Conservation (phyloP, 805 yeast genomes). For the Candida khao-thaluensis region DNA sequence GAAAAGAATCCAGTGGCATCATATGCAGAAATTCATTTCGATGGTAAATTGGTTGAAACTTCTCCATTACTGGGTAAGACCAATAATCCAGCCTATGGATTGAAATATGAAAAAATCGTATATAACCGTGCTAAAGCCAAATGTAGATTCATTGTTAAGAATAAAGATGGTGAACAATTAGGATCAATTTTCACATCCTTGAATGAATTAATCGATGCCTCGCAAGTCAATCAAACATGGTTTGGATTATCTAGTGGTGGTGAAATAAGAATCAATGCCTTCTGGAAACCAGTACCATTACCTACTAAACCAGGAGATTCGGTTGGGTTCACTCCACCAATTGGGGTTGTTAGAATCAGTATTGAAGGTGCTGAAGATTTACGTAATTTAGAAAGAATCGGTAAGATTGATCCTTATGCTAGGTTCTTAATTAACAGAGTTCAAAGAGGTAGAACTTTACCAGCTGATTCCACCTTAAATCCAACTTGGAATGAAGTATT, state of each 20-base stretch:
- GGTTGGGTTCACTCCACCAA: conserved; percentile 88
- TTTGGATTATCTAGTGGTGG: conserved; percentile 74
- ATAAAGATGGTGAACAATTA: conserved; percentile 53
- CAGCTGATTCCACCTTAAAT: conserved; percentile 60
- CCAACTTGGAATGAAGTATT: conserved; percentile 86
- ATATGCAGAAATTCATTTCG: conserved; percentile 68
- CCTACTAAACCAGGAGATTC: conserved; percentile 47
- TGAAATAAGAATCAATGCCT: conserved; percentile 63
- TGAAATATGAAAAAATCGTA: conserved; percentile 63
- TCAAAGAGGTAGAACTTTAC: conserved; percentile 73
- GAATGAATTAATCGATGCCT: conserved; percentile 69
- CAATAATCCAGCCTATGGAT: conserved; percentile 67
- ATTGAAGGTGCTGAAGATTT: conserved; percentile 71
- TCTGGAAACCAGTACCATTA: conserved; percentile 83
- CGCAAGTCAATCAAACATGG: conserved; percentile 78
- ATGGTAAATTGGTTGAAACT: conserved; percentile 56
- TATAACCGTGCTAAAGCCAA: conserved; percentile 70
- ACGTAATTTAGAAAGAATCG: conserved; percentile 82
- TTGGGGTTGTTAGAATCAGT: conserved; percentile 82
- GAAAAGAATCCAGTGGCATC: conserved; percentile 52
- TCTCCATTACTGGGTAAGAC: conserved; percentile 60
- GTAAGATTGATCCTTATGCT: conserved; percentile 89
- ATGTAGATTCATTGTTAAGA: conserved; percentile 62
- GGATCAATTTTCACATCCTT: conserved; percentile 60
- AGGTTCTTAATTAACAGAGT: conserved; percentile 76